phyloP scores from a whole-genome alignment of 495 filamentous ascomycete species.

The Annulohypoxylon stygium region DNA sequence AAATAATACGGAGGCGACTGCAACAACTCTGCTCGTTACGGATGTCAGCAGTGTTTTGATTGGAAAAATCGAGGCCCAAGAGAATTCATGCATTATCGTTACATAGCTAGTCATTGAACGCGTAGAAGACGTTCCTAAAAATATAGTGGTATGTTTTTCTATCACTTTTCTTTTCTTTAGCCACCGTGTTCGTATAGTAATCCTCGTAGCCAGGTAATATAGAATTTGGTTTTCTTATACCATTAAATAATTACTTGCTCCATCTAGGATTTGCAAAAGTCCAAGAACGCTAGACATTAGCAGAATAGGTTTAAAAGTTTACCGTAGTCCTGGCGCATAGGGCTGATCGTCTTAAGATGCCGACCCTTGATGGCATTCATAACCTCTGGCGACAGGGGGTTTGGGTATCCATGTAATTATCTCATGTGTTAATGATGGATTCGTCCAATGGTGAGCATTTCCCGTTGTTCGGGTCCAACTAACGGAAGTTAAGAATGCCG shows the following conservation, averaged over 20 bases:
- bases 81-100: conserved; percentile 35
- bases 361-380: conserved; percentile 31
- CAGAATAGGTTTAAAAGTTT: conserved; percentile 20
- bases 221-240: conserved; percentile 11
- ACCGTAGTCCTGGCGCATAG: conserved; percentile 41
- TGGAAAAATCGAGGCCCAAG: conserved; percentile 12
- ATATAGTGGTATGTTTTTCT: conserved; percentile 21
- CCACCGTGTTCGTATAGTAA: conserved; percentile 4
- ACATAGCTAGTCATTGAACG: conserved; percentile 7
- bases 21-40: conserved; percentile 19
- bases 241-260: conserved; percentile 9
- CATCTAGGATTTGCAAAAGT: conserved; percentile 7
- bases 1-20: conserved; percentile 16
- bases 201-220: conserved; percentile 5
- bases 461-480: conserved; percentile 41
- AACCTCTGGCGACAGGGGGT: conserved; percentile 32
- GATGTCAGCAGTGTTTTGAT: conserved; percentile 36
- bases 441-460: conserved; percentile 36
- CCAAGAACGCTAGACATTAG: conserved; percentile 24
- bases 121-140: conserved; percentile 33
- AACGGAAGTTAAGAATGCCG: conserved; percentile 20
- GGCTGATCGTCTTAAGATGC: conserved; percentile 38
- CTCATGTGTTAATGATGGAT: conserved; percentile 31
- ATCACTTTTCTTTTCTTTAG: background rate
- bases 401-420: conserved; percentile 44